Evolutionary conservation across 2,329 filamentous ascomycete species (phyloP), one percentile per base, ranked within the genome.

Genomic region (Lanzia echinophila): DNA sequence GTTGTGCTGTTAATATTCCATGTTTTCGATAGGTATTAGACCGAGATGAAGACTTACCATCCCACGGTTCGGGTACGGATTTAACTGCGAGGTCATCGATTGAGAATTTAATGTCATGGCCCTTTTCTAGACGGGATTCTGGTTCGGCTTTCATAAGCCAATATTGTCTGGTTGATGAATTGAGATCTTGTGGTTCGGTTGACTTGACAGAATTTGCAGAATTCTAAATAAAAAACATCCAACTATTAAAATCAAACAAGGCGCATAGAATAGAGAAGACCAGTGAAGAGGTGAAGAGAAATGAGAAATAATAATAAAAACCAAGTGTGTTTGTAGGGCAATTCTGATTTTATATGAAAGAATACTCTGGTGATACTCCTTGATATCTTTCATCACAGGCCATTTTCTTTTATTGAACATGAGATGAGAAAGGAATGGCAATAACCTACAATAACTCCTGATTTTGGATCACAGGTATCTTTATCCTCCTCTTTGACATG

Each of bases 101-200:
- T 1, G 90, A 95, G 72, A 97, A 99, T 61, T 83, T 87, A 44
- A 96, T 89, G 67, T 97, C 91, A 48, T 88, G 75, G 1, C 90
- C 92, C 52, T 90, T 92, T 68, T 95, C 90, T 15, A 90, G 73
- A 6, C 94, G 86, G 3, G 90, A 83, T 63, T 95, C 88, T 0
- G 94, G 92, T 71, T 99, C 88, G 0, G 88, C 88, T 72, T 92
- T 94, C 79, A 94, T 80, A 32, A 94, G 78, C 87, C 88, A 91
- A 70, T 87, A 90, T 70, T 76, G 75, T 44, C 67, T 69, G 17
- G 61, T 65, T 19, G 54, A 32, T 28, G 56, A 34, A 22, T 48
- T 53, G 33, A 11, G 22, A 47, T 47, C 32, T 54, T 59, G 48
- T 43, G 48, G 39, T 53, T 17, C 15, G 38, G 46, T 8, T 15